Conservation (phyloP, 129 eudicot genomes). For the Rutidosis leptorrhynchoides region DNA sequence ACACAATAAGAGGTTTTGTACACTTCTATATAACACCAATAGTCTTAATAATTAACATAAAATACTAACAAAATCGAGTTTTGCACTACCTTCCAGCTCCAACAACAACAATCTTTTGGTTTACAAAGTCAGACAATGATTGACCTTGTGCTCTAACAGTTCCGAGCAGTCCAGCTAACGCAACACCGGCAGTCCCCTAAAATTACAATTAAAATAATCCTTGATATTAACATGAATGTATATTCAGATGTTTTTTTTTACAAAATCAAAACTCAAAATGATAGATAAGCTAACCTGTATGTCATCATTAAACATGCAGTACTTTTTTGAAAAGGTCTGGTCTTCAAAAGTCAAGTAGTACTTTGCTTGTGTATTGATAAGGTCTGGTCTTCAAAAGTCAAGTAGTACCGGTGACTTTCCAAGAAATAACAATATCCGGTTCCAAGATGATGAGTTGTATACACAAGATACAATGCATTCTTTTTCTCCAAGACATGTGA, state of each 20-base stretch:
- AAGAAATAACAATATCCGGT: no score
- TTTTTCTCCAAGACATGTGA: no score
- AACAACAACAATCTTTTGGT: conserved; percentile 89
- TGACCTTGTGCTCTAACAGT: conserved; percentile 89
- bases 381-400: no score
- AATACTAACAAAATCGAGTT: background rate
- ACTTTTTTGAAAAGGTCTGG: no score
- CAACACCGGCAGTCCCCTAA: conserved; percentile 99
- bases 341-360: no score
- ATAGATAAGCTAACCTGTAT: conserved; percentile 59
- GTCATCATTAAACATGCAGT: conserved; percentile 99
- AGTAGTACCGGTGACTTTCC: no score
- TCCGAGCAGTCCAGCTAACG: conserved; percentile 93
- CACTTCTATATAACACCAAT: conserved; percentile 2
- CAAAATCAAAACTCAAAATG: conserved; percentile 6
- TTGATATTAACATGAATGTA: background rate
- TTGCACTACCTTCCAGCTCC: conserved; percentile 91
- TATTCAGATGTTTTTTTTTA: background rate
- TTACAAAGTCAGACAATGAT: conserved; percentile 71
- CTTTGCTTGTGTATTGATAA: no score
- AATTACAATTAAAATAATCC: conserved; percentile 23
- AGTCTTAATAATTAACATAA: background rate
- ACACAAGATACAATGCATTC: no score
- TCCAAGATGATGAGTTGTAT: no score
- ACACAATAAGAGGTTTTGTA: conserved; percentile 17